These are phyloP conservation scores for Carpinus viminea DNA, from an alignment of 306 rosid genomes.

Conservation along the genomic window DNA sequence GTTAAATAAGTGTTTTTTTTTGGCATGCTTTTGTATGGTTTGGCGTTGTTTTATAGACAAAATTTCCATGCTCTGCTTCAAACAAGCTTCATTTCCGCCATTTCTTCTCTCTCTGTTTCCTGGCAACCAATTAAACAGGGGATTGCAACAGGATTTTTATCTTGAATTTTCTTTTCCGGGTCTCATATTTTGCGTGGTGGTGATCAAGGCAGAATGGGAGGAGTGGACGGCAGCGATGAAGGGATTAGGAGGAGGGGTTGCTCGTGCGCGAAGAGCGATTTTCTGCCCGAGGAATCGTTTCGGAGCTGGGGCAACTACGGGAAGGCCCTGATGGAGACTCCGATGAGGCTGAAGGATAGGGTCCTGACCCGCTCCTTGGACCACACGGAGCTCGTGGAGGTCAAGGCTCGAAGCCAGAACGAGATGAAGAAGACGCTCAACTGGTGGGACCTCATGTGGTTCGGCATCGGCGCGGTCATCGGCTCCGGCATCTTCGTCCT, in stretches of 20 bases:
- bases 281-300: slow-evolving; percentile 88
- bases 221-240: not conserved
- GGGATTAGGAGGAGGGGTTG: slow-evolving; percentile 54
- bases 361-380: slow-evolving; percentile 56
- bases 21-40: too few relatives aligned
- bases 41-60: too few relatives aligned
- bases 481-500: slow-evolving; percentile 86
- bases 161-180: not conserved
- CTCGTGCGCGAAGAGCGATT: slow-evolving; percentile 42
- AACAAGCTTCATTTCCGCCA: too few relatives aligned
- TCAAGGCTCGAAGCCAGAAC: slow-evolving; percentile 60
- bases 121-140: too few relatives aligned
- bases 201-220: slow-evolving; percentile 31
- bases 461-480: slow-evolving; percentile 77
- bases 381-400: slow-evolving; percentile 57
- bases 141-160: too few relatives aligned
- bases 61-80: too few relatives aligned
- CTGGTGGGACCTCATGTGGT: slow-evolving; percentile 98
- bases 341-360: slow-evolving; percentile 52
- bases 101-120: too few relatives aligned
- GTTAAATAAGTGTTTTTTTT: too few relatives aligned
- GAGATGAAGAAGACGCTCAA: slow-evolving; percentile 83
- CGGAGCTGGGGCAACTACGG: slow-evolving; percentile 58
- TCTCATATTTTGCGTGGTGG: not conserved
- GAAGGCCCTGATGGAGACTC: slow-evolving; percentile 52